Evolutionary conservation across 768 basidiomycete genomes (phyloP), one percentile per base, ranked within the genome.

Genomic region (Lactarius vividus): DNA sequence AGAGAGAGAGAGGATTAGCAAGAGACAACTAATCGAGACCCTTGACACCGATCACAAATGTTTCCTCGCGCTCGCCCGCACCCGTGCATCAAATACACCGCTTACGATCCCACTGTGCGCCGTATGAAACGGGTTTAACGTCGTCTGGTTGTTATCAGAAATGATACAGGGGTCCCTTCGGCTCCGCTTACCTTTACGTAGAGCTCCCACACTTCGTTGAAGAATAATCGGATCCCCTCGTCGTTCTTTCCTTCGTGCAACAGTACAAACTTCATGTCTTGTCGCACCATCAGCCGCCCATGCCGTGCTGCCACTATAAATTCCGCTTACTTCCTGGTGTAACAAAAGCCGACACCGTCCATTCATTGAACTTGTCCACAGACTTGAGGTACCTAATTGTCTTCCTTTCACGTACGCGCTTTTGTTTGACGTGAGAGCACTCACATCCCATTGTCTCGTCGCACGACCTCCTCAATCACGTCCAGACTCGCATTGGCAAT

Each of bases 321-420:
- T 29, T 61, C 46, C 58, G 72, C 94, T 80, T 78, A 98, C 96
- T 97, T 67, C 91, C 92, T 1, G 96, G 88, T 0, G 97, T 98
- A 23, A 98, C 81, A 78, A 98, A 98, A 35, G 92, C 94, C 18
- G 97, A 98, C 23, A 98, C 88, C 3, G 88, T 96, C 97, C 97
- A 99, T 75, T 98, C 97, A 73, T 98, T 98, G 79, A 98, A 97
- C 79, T 90, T 93, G 82, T 99, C 97, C 65, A 98, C 88, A 20
- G 88, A 85, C 74, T 96, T 96, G 63, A 98, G 82, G 77, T 98
- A 98, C 91, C 97, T 98, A 55, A 63, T 69, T 68, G 61, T 64
- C 37, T 33, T 37, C 37, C 56, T 35, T 56, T 62, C 53, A 26
- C 16, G 56, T 66, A 33, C 20, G 16, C 33, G 15, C 29, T 4